Base-by-base conservation (phyloP, 352 stramenopile species). In the Pilasporangium apinafurcum region DNA sequence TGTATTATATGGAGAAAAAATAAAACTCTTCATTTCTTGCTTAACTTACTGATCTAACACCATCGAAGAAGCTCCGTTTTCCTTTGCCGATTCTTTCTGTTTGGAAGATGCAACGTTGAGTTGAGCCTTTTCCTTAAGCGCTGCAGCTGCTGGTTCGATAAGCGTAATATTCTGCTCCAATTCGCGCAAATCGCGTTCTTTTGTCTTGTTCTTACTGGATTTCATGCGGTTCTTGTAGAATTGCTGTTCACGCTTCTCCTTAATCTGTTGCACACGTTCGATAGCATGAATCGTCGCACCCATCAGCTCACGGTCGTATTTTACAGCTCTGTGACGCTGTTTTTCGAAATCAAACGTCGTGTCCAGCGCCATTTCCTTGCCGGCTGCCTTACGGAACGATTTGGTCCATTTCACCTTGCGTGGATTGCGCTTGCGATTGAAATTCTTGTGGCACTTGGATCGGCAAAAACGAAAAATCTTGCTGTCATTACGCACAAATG, bases 271-370 rank as follows among this genome's bases (percentile, higher is more conserved):
- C 43, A 99, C 94, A 40, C 94, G 86, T 66, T 99, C 92, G 70
- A 99, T 99, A 37, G 96, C 96, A 66, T 98, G 78, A 34, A 99
- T 92, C 27, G 97, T 99, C 57, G 97, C 96, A 44, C 91, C 92
- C 90, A 99, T 98, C 18, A 99, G 81, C 62, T 99, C 88, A 46
- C 96, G 86, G 77, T 99, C 96, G 74, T 99, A 99, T 68, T 99
- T 99, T 50, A 99, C 91, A 16, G 96, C 96, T 44, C 96, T 83
- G 72, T 99, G 98, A 38, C 97, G 81, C 67, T 96, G 69, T 79
- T 99, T 99, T 66, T 99, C 97, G 54, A 99, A 99, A 67, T 99
- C 97, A 71, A 99, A 99, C 31, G 96, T 99, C 39, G 92, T 96
- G 79, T 99, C 97, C 36, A 99, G 92, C 30, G 95, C 92, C 92